These are phyloP conservation scores for Malus sylvestris DNA, from an alignment of 306 rosid species.

Conservation along the genomic window DNA sequence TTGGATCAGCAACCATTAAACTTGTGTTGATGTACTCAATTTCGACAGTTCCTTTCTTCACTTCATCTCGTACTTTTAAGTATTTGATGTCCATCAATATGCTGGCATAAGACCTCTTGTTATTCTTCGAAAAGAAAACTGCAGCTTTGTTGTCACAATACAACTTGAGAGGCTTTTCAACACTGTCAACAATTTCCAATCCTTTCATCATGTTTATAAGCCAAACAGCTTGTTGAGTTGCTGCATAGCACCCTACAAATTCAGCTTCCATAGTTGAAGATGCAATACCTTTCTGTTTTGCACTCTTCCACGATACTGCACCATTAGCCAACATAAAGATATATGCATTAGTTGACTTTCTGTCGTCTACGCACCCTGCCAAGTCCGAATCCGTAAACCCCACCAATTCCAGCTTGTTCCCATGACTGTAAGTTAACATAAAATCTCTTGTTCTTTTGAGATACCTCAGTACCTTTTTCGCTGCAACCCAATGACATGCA, in stretches of 20 bases:
- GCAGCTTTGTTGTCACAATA: too few species aligned
- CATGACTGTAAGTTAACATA: not conserved
- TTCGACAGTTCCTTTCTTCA: too few species aligned
- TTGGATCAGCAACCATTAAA: too few species aligned
- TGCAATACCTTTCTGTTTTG: not conserved
- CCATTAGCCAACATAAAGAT: not conserved
- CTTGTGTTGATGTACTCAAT: too few species aligned
- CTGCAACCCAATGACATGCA: not conserved
- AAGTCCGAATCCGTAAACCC: not conserved
- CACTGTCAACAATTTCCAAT: fast-evolving
- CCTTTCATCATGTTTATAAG: too few species aligned
- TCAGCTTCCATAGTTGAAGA: not conserved
- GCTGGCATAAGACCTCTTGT: too few species aligned
- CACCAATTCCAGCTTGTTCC: not conserved
- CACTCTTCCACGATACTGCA: not conserved
- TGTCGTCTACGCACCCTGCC: not conserved
- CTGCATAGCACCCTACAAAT: too few species aligned
- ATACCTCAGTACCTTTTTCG: not conserved
- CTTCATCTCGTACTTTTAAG: too few species aligned
- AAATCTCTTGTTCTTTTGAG: not conserved
- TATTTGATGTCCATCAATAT: too few species aligned
- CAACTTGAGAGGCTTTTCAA: too few species aligned
- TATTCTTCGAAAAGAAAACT: too few species aligned
- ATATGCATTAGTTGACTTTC: not conserved
- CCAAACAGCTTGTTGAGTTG: too few species aligned